Evolutionary conservation across 129 eudicot species (phyloP), one percentile per base, ranked within the genome.

Genomic region (Flaveria ramosissima): DNA sequence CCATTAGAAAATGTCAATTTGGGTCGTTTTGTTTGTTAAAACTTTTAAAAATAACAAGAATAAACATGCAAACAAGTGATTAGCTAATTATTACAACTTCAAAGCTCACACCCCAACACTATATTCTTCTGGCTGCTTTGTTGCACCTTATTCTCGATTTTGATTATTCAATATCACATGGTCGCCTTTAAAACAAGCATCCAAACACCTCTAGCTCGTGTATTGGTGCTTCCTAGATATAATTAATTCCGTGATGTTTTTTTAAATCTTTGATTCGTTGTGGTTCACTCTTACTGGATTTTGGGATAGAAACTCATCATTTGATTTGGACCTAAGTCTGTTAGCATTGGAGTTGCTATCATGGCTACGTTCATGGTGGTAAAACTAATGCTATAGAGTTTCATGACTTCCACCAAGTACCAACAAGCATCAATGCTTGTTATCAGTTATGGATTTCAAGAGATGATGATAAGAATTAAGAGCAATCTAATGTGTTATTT

Each of bases 261-360:
- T 21, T 63, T 50, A 5, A 36, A 36, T 52, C 51, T 62, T 50
- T 17, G 42, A 63, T 42, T 52, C 20, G 66, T 53, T 36, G 67
- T 46, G 78, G 78, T 62, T 71, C 39, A 71, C 9, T 20, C 53
- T 32, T 45, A 46, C 20, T 71, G 41, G 43, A 16, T 19, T 70
- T 73, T 71, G 27, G 72, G 83, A 30, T 27, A 78, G 24, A 57
- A 59, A 45, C 51, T 61, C 65, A 32, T 63, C 83, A 63, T 72
- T 71, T 79, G 83, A 48, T 60, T 3, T 20, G 53, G 65, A 73
- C 57, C 15, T 9, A 36, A 63, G 65, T 62, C 71, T 30, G 13
- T 23, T 57, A 46, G 47, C 63, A 63, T 63, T 63, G 15, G 69
- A 63, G 46, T 63, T 63, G 15, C 69, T 30, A 65, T 26, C 45